A percentile compares a stretch with the other conserved stretches of the same genome.
These are phyloP conservation scores for Pseudohalonectria lignicola DNA, from an alignment of 2,329 filamentous ascomycete genomes.

Conservation along the genomic window DNA sequence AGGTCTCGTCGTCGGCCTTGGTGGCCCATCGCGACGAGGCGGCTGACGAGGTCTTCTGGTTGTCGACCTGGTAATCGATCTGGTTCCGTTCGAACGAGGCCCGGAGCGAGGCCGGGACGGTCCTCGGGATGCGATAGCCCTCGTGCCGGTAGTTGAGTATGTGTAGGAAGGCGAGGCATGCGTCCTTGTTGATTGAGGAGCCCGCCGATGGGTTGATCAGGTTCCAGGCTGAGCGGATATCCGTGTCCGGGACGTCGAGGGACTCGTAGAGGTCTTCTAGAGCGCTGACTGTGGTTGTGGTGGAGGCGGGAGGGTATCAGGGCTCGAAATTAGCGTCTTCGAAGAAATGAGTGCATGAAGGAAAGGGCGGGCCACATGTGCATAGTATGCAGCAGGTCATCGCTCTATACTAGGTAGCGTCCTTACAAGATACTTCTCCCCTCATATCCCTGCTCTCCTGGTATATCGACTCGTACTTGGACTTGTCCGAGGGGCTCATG, in stretches of 20 bases:
- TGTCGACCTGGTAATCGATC: slow-evolving; percentile 91
- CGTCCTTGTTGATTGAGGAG: slow-evolving; percentile 84
- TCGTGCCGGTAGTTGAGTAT: slow-evolving; percentile 95
- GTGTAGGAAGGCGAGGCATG: slow-evolving; percentile 86
- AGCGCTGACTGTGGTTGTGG: slow-evolving; percentile 47
- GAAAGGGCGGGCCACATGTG: too few species aligned
- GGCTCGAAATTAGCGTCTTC: too few species aligned
- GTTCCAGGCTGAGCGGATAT: slow-evolving; percentile 91
- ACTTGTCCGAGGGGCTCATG: slow-evolving; percentile 84
- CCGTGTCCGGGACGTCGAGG: slow-evolving; percentile 62
- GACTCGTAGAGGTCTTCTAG: slow-evolving; percentile 78
- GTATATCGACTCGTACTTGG: slow-evolving; percentile 97
- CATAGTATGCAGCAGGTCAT: too few species aligned
- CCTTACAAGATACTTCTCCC: slow-evolving; percentile 71
- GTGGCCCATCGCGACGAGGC: slow-evolving; percentile 68
- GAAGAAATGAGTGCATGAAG: neutral
- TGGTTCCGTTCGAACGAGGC: slow-evolving; percentile 89
- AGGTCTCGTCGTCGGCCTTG: slow-evolving; percentile 67
- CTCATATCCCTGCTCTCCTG: slow-evolving; percentile 80
- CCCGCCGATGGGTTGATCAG: slow-evolving; percentile 85
- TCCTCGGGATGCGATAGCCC: slow-evolving; percentile 85
- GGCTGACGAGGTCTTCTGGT: slow-evolving; percentile 46
- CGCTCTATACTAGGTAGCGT: too few species aligned
- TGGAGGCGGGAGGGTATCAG: neutral
- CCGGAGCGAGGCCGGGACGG: slow-evolving; percentile 81